A percentile compares a stretch with the other conserved stretches of the same genome.
These are phyloP conservation scores for Geotrichum candidum DNA, from an alignment of 1,139 yeast species.

Conservation along the genomic window DNA sequence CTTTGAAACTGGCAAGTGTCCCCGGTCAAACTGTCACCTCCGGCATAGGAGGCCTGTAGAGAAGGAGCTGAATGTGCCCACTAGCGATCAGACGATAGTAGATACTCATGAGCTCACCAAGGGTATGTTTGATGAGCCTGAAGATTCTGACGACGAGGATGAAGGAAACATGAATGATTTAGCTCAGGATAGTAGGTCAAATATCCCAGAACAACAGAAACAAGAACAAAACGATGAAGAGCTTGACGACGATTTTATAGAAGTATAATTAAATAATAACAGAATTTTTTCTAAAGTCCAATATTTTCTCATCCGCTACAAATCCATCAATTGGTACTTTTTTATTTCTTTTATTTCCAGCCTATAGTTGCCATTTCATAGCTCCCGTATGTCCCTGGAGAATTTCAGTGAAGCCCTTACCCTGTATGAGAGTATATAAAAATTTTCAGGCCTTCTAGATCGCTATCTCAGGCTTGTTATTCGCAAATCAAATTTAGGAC, in stretches of 20 bases:
- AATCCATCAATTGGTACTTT: background rate
- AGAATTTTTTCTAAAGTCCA: too few relatives aligned
- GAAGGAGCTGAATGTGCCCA: constrained; percentile 3
- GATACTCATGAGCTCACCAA: constrained; percentile 11
- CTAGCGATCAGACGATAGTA: constrained; percentile 11
- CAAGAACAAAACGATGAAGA: constrained; percentile 4
- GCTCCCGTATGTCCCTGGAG: background rate
- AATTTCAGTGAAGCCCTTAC: background rate
- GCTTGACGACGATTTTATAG: constrained; percentile 12
- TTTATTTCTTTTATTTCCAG: background rate
- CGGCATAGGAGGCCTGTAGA: constrained; percentile 34
- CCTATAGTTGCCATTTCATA: background rate
- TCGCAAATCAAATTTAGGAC: background rate
- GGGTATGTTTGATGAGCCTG: constrained; percentile 10
- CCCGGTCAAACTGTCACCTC: constrained; percentile 47
- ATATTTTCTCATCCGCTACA: background rate
- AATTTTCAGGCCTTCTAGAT: background rate
- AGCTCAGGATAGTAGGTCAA: background rate
- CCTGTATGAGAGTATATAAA: background rate
- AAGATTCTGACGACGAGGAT: constrained; percentile 7
- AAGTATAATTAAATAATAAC: constrained; percentile 1
- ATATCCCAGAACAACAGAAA: background rate
- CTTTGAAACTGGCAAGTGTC: constrained; percentile 54
- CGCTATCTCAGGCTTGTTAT: background rate
- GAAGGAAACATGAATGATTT: background rate